Conservation (phyloP, 768 basidiomycete species). For the Calocera viscosa region DNA sequence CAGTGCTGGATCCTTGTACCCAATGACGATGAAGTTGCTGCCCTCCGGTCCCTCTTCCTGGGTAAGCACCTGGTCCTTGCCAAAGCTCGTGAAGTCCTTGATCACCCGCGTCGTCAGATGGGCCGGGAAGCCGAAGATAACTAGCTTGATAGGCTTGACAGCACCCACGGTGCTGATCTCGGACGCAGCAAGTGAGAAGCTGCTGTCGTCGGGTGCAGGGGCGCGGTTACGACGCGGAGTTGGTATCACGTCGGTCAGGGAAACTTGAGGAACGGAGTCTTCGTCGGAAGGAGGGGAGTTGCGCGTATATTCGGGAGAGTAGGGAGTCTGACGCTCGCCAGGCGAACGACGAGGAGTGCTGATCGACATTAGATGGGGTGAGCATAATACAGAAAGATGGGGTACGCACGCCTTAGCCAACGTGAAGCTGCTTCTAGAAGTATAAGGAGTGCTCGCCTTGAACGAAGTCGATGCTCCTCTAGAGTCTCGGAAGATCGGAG, state of each 20-base stretch:
- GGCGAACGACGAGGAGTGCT: background rate
- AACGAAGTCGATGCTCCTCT: conserved; percentile 1
- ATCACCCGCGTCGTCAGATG: background rate
- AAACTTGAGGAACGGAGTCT: conserved; percentile 3
- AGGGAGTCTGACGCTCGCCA: background rate
- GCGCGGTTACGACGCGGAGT: background rate
- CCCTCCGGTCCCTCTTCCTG: conserved; percentile 4
- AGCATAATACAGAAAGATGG: background rate
- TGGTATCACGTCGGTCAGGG: background rate
- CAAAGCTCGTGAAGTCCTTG: conserved; percentile 1
- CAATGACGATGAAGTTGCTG: background rate
- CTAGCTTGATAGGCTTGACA: background rate
- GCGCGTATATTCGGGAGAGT: conserved; percentile 7
- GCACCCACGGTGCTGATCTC: background rate
- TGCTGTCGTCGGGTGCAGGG: background rate
- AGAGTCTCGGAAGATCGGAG: background rate
- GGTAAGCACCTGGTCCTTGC: background rate
- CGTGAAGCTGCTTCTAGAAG: background rate
- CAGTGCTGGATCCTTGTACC: background rate
- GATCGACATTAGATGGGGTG: background rate
- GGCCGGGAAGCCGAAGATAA: background rate
- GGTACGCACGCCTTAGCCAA: background rate
- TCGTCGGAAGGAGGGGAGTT: background rate
- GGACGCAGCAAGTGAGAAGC: background rate
- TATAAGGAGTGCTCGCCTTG: background rate